A percentile compares a stretch with the other conserved stretches of the same genome.
Conservation (phyloP, 2,329 filamentous ascomycete genomes). For the Amesomyces nigricolor region DNA sequence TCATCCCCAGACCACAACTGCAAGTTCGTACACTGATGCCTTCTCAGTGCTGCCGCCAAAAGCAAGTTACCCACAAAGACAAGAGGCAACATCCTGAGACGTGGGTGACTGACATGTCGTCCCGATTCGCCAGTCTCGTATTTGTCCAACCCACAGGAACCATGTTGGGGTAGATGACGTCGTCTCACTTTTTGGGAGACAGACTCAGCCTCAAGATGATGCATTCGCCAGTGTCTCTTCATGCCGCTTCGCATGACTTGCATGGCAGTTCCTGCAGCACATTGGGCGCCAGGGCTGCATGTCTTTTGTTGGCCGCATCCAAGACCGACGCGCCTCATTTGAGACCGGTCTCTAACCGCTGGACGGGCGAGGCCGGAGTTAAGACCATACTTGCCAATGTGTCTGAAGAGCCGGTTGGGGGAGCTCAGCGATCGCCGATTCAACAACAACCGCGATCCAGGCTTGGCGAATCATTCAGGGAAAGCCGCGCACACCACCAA, state of each 20-base stretch:
- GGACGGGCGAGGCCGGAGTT: conserved; percentile 10
- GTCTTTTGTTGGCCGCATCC: not conserved
- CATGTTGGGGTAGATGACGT: conserved; percentile 8
- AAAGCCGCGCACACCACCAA: not conserved
- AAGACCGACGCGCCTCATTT: conserved; percentile 8
- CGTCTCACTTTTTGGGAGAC: not conserved
- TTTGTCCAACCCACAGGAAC: not conserved
- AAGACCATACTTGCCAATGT: not conserved
- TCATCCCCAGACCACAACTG: no score
- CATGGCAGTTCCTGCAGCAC: conserved; percentile 16
- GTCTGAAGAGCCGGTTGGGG: not conserved
- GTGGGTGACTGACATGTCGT: not conserved
- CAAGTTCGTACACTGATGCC: no score
- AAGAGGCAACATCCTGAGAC: not conserved
- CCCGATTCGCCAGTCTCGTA: not conserved
- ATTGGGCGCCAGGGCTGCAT: not conserved
- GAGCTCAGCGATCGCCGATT: not conserved
- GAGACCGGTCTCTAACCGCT: conserved; percentile 20
- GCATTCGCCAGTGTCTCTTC: conserved; percentile 1
- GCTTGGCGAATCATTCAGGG: conserved; percentile 3
- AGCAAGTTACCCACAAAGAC: not conserved
- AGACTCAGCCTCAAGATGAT: conserved; percentile 14
- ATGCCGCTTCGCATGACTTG: conserved; percentile 5
- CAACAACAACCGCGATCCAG: not conserved
- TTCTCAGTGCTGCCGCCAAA: not conserved